Evolutionary conservation across 2,329 filamentous ascomycete genomes (phyloP), one percentile per base, ranked within the genome.

Genomic region (Alternaria hordeiaustralica): DNA sequence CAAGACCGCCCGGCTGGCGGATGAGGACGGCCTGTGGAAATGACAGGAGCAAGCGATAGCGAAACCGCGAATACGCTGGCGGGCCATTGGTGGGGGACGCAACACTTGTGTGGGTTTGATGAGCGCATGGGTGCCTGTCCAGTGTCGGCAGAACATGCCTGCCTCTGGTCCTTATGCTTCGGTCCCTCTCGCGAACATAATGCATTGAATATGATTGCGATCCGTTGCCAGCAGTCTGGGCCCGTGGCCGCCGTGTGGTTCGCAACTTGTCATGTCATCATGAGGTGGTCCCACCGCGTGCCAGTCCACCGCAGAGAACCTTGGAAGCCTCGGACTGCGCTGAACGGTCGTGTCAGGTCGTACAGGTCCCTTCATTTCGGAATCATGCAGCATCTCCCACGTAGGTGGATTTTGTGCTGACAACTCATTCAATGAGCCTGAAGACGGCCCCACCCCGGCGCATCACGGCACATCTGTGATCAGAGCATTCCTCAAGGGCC

Each of bases 301-400:
- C 60, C 62, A 66, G 65, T 60, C 58, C 70, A 68, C 58, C 62
- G 50, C 61, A 65, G 41, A 43, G 26, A 63, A 49, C 30, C 56
- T 55, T 55, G 57, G 49, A 61, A 61, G 46, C 64, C 61, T 67
- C 59, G 66, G 62, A 64, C 59, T 55, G 61, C 65, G 56, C 59
- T 62, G 46, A 57, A 53, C 59, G 60, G 63, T 59, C 56, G 69
- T 70, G 67, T 63, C 67, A 76, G 70, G 76, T 73, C 58, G 71
- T 69, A 79, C 77, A 75, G 70, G 65, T 68, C 75, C 77, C 75
- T 79, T 78, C 75, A 80, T 80, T 80, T 80, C 77, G 76, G 78
- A 69, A 72, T 53, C 63, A 72, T 78, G 75, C 75, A 78, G 72
- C 70, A 78, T 79, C 74, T 71, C 70, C 76, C 78, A 74, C 70